Base-by-base conservation (phyloP, 257 asterid genomes). In the Penstemon barbatus region DNA sequence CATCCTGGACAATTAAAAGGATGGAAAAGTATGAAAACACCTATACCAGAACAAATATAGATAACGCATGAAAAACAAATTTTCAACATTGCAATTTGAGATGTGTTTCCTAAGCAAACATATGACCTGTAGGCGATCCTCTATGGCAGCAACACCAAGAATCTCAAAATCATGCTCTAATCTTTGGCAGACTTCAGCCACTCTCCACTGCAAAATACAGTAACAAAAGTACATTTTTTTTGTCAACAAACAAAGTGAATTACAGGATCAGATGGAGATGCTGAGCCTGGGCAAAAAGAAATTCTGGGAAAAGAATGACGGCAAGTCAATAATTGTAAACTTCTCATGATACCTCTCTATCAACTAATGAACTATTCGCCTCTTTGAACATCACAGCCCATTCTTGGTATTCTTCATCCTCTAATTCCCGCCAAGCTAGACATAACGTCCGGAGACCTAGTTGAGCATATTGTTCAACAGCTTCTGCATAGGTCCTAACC, bases 61-160 rank as follows among this genome's bases (percentile, higher is more conserved):
- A 59, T 13, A 77, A 59, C 38, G 12, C 25, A 13, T 66, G 58
- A 53, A 53, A 71, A 44, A 58, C 3, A 64, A 48, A 58, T 57
- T 4, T 54, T 45, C 66, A 12, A 7, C 40, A 38, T 69, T 4
- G 66, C 71, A 66, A 50, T 56, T 51, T 8, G 12, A 72, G 69
- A 66, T 63, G 53, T 71, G 74, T 74, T 69, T 62, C 37, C 50
- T 57, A 57, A 38, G 76, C 54, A 64, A 58, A 75, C 33, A 69
- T 72, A 49, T 77, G 74, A 94, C 99, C 96, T 94, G 99, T 25
- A 94, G 82, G 52, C 97, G 96, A 75, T 94, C 99, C 83, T 94
- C 99, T 64, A 91, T 94, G 62, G 99, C 99, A 76, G 97, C 99
- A 72, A 91, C 93, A 68, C 99, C 99, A 73, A 94, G 93, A 78